Percentiles rank a stretch among this genome's conserved stretches.
Conservation (phyloP, 148 eudicot species). For the Camellia granthamiana region DNA sequence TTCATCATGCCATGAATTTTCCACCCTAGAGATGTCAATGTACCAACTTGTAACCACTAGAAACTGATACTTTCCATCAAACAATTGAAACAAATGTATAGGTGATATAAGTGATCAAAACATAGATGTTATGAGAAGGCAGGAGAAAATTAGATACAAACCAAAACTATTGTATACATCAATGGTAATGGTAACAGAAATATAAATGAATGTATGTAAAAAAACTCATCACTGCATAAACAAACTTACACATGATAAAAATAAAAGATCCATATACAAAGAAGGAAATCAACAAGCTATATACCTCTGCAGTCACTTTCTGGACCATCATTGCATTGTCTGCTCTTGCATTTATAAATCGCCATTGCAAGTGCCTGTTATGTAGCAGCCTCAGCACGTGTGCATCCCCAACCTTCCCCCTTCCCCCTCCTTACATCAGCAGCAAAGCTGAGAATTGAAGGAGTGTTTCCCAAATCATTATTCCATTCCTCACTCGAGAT, state of each 20-base stretch:
- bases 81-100: neutral
- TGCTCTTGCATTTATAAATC: slow-evolving; percentile 68
- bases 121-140: neutral
- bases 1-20: neutral
- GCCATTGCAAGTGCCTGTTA: slow-evolving; percentile 81
- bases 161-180: neutral
- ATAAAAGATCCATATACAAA: neutral
- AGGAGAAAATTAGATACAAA: neutral
- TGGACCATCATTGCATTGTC: slow-evolving; percentile 48
- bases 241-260: neutral
- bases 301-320: slow-evolving; percentile 59
- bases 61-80: neutral
- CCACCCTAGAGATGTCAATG: neutral
- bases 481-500: slow-evolving; percentile 39
- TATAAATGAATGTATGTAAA: neutral
- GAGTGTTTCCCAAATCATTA: slow-evolving; percentile 26
- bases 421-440: slow-evolving; percentile 58
- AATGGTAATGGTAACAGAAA: neutral
- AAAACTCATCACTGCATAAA: neutral
- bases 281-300: neutral
- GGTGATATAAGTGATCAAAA: neutral
- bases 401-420: slow-evolving; percentile 72
- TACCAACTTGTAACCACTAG: neutral
- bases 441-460: slow-evolving; percentile 58
- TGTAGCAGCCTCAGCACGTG: slow-evolving; percentile 59